These are phyloP conservation scores for Coix lacrymajobi DNA, from an alignment of 176 grass and related monocot genomes.

Conservation along the genomic window DNA sequence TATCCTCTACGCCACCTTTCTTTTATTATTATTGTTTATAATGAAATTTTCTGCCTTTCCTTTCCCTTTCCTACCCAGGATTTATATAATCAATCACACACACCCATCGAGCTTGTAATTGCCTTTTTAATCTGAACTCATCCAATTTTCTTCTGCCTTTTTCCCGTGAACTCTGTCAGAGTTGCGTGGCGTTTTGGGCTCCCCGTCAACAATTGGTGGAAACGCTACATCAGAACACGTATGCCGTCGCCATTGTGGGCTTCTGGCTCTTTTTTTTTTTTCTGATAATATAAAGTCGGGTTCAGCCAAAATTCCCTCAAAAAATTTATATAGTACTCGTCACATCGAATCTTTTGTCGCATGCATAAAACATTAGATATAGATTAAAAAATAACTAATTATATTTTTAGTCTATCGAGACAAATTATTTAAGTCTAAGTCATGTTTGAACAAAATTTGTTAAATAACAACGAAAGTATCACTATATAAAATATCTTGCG, in stretches of 20 bases:
- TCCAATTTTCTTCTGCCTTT: not conserved
- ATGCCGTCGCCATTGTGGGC: not conserved
- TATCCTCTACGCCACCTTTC: conserved; percentile 19
- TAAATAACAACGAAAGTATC: no score
- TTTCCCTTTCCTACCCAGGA: not conserved
- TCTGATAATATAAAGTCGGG: no score
- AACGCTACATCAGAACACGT: not conserved
- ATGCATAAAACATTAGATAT: no score
- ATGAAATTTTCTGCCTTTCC: not conserved
- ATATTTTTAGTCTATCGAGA: no score
- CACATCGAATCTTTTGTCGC: no score
- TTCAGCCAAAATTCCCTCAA: no score
- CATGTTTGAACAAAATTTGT: no score
- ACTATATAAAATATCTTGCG: no score
- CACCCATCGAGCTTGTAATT: not conserved
- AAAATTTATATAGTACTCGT: no score
- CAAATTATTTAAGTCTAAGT: no score
- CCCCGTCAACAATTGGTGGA: not conserved
- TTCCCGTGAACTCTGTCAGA: not conserved
- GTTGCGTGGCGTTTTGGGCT: conserved; percentile 15
- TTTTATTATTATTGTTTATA: not conserved
- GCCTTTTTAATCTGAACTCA: not conserved
- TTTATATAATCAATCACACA: not conserved
- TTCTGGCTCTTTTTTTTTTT: not conserved
- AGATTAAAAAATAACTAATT: no score